Evolutionary conservation across 2,329 filamentous ascomycete species (phyloP).

Genomic region (Kalmusia sp.): DNA sequence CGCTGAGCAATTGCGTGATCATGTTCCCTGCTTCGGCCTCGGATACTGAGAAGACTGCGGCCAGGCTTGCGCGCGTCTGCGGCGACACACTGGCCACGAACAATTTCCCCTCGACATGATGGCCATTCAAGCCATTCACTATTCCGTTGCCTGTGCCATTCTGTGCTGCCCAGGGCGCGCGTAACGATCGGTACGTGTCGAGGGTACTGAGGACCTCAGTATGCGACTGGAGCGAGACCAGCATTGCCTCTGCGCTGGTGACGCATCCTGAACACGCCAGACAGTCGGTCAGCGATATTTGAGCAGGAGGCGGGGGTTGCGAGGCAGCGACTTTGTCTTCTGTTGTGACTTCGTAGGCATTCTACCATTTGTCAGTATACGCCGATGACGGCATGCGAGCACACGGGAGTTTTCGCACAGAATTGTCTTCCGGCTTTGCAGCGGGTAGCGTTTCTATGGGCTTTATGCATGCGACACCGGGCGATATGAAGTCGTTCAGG

Average conservation of each 20-base stretch:
- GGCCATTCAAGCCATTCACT: conserved; percentile 22
- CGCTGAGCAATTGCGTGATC: conserved; percentile 80
- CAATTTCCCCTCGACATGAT: conserved; percentile 66
- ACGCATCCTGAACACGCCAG: conserved; percentile 97
- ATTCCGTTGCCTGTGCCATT: conserved; percentile 29
- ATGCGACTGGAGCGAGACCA: conserved; percentile 93
- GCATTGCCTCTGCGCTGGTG: conserved; percentile 95
- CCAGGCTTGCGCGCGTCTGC: conserved; percentile 86
- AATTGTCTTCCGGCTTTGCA: conserved; percentile 53
- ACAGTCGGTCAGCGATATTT: conserved; percentile 96
- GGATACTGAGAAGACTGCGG: conserved; percentile 79
- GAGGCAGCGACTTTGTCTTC: conserved; percentile 74
- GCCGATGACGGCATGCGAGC: conserved; percentile 14
- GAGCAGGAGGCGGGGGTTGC: conserved; percentile 73
- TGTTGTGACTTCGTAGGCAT: conserved; percentile 85
- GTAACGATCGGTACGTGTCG: conserved; percentile 64
- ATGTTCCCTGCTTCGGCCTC: conserved; percentile 79
- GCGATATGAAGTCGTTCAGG: conserved; percentile 98
- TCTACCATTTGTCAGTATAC: conserved; percentile 49
- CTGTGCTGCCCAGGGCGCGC: conserved; percentile 38
- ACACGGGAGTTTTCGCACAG: conserved; percentile 44
- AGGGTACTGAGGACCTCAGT: conserved; percentile 85
- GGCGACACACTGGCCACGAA: conserved; percentile 94
- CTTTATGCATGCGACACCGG: conserved; percentile 97
- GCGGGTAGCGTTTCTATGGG: conserved; percentile 87